A percentile compares a stretch with the other conserved stretches of the same genome.
phyloP scores from a whole-genome alignment of 768 basidiomycete genomes.

The Chiua virens region DNA sequence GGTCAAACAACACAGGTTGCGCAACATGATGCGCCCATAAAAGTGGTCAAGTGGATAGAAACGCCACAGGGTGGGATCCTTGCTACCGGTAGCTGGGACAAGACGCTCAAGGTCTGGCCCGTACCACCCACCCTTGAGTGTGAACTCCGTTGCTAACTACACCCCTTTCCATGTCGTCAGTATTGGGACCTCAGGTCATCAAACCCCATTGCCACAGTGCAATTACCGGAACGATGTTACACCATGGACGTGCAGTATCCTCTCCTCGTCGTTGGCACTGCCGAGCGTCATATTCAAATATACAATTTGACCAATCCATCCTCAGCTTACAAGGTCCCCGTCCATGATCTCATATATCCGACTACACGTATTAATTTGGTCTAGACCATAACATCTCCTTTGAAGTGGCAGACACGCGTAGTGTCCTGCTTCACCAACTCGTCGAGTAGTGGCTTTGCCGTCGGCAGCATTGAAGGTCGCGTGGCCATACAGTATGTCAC shows the following conservation, averaged over 20 bases:
- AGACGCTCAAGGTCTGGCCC: slow-evolving; percentile 78
- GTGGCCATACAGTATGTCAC: slow-evolving; percentile 89
- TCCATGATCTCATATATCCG: slow-evolving; percentile 14
- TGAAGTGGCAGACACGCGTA: slow-evolving; percentile 93
- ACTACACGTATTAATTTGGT: slow-evolving; percentile 1
- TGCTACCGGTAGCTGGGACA: slow-evolving; percentile 97
- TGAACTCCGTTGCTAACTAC: neutral
- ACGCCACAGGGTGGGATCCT: slow-evolving; percentile 72
- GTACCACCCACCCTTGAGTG: neutral
- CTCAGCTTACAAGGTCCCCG: slow-evolving; percentile 68
- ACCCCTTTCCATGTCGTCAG: slow-evolving; percentile 38
- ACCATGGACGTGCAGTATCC: slow-evolving; percentile 80
- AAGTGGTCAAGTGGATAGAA: slow-evolving; percentile 79
- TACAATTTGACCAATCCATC: slow-evolving; percentile 84
- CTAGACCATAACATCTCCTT: slow-evolving; percentile 78
- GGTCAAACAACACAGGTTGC: slow-evolving; percentile 83
- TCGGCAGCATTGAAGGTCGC: slow-evolving; percentile 87
- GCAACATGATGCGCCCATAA: slow-evolving; percentile 88
- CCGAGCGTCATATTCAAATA: slow-evolving; percentile 89
- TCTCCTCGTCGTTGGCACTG: slow-evolving; percentile 89
- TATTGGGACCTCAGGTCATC: slow-evolving; percentile 89
- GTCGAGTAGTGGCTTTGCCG: slow-evolving; percentile 67
- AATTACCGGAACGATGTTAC: slow-evolving; percentile 90
- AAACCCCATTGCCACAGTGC: slow-evolving; percentile 74
- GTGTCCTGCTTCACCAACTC: slow-evolving; percentile 80